Evolutionary conservation across 176 grass and related monocot species (phyloP).

Genomic region (Miscanthus lutarioriparius): DNA sequence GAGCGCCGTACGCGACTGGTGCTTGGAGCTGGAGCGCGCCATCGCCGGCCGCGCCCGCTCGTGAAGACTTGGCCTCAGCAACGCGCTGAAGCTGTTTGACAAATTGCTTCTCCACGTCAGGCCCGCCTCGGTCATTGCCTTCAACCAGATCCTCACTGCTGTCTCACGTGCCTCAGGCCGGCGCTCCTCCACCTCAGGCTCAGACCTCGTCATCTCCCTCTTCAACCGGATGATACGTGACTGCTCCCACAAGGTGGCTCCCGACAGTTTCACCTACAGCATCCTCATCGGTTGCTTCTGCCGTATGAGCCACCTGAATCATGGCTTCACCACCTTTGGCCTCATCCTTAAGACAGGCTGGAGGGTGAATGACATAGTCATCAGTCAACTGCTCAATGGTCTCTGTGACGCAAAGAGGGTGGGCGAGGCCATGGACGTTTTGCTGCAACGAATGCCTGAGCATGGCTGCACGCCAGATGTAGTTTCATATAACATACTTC

Average conservation of each 20-base stretch:
- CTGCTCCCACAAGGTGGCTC: neutral
- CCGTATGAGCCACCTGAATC: too few relatives aligned
- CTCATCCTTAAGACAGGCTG: too few relatives aligned
- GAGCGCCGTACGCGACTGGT: neutral
- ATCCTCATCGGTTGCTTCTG: neutral
- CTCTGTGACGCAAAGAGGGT: slow-evolving; percentile 8
- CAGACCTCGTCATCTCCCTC: neutral
- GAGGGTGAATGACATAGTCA: too few relatives aligned
- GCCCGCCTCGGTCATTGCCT: neutral
- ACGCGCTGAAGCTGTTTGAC: neutral
- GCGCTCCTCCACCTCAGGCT: neutral
- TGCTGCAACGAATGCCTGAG: slow-evolving; percentile 28
- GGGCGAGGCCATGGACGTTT: neutral
- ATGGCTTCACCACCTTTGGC: too few relatives aligned
- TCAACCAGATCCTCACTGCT: neutral
- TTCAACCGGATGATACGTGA: neutral
- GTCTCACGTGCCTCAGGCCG: too few relatives aligned
- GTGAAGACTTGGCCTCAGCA: neutral
- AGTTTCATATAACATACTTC: too few relatives aligned
- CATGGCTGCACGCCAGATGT: too few relatives aligned
- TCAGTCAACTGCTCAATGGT: too few relatives aligned
- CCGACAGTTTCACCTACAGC: accelerated
- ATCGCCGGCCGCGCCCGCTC: neutral
- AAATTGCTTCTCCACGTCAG: neutral
- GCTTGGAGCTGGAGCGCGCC: too few relatives aligned